These are phyloP conservation scores for Leishmania gerbilli DNA, from an alignment of 208 protist species.

Conservation along the genomic window DNA sequence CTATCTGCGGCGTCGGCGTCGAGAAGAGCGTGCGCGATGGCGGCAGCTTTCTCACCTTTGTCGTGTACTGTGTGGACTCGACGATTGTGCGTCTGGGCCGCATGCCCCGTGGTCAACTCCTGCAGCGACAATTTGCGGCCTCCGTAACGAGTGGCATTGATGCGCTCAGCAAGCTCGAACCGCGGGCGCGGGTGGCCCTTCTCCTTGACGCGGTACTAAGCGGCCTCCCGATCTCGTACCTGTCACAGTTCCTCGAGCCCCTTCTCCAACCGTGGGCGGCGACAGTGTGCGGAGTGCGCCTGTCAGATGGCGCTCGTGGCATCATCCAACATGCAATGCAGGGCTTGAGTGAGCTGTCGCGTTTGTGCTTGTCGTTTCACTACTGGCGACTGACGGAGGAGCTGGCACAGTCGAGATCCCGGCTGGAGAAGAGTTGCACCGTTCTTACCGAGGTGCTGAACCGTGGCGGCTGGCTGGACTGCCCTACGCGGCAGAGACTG, in stretches of 20 bases:
- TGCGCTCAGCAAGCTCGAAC: slow-evolving; percentile 28
- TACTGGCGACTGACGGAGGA: slow-evolving; percentile 47
- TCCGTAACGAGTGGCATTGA: slow-evolving; percentile 22
- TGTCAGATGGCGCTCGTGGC: slow-evolving; percentile 44
- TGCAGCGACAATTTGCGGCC: slow-evolving; percentile 36
- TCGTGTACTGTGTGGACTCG: slow-evolving; percentile 54
- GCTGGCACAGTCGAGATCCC: slow-evolving; percentile 27
- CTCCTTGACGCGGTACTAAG: slow-evolving; percentile 34
- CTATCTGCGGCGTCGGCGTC: slow-evolving; percentile 42
- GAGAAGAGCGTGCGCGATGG: slow-evolving; percentile 27
- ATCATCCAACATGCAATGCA: slow-evolving; percentile 35
- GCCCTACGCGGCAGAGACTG: slow-evolving; percentile 20
- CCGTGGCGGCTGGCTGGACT: slow-evolving; percentile 53
- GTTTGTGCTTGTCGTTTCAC: slow-evolving; percentile 39
- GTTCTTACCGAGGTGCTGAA: slow-evolving; percentile 37
- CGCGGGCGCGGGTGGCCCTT: slow-evolving; percentile 32
- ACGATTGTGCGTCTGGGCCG: slow-evolving; percentile 40
- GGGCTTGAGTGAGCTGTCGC: slow-evolving; percentile 27
- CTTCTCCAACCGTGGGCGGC: slow-evolving; percentile 33
- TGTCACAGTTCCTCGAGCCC: slow-evolving; percentile 21
- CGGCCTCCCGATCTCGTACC: slow-evolving; percentile 31
- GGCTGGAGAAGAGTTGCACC: slow-evolving; percentile 20
- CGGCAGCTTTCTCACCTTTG: slow-evolving; percentile 35
- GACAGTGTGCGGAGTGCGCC: slow-evolving; percentile 7
- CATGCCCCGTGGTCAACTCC: slow-evolving; percentile 39